Percentiles rank a stretch among this genome's conserved stretches.
Conservation (phyloP, 352 stramenopile species). For the Phytophthora sojae region DNA sequence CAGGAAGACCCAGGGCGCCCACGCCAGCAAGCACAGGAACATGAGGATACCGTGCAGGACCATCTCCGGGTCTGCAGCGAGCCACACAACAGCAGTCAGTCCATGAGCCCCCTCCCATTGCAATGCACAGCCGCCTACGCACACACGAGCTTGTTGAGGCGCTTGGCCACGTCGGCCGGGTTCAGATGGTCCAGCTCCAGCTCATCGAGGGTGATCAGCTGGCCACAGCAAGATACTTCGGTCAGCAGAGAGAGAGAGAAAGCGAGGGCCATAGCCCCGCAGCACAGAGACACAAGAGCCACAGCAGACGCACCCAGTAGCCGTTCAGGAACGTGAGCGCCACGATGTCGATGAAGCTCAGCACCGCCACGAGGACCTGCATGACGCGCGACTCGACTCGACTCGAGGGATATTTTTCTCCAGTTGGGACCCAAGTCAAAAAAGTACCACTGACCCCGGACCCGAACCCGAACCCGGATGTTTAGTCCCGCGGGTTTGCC, state of each 20-base stretch:
- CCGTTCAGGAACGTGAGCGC: constrained; percentile 89
- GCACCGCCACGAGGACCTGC: constrained; percentile 78
- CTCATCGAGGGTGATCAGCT: constrained; percentile 89
- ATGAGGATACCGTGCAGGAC: constrained; percentile 79
- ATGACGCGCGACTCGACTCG: constrained; percentile 34
- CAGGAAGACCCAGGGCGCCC: constrained; percentile 80
- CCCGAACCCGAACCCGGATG: constrained; percentile 3
- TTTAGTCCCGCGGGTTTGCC: constrained; percentile 4
- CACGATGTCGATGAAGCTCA: constrained; percentile 87
- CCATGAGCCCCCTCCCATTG: background rate
- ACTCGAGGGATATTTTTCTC: constrained; percentile 9
- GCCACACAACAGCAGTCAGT: constrained; percentile 3
- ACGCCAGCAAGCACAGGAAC: constrained; percentile 75
- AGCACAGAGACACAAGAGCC: no score
- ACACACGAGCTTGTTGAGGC: constrained; percentile 89
- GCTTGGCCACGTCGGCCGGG: constrained; percentile 82
- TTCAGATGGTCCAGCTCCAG: constrained; percentile 90
- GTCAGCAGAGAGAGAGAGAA: constrained; percentile 7
- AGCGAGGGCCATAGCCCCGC: no score
- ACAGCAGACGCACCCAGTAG: constrained; percentile 71
- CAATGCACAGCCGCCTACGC: constrained; percentile 19
- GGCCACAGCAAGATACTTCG: constrained; percentile 12
- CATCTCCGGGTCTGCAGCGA: constrained; percentile 77
- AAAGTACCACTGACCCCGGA: constrained; percentile 10
- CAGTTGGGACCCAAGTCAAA: constrained; percentile 2